These are phyloP conservation scores for Xylariaceae sp. DNA, from an alignment of 2,329 filamentous ascomycete genomes.

Conservation along the genomic window DNA sequence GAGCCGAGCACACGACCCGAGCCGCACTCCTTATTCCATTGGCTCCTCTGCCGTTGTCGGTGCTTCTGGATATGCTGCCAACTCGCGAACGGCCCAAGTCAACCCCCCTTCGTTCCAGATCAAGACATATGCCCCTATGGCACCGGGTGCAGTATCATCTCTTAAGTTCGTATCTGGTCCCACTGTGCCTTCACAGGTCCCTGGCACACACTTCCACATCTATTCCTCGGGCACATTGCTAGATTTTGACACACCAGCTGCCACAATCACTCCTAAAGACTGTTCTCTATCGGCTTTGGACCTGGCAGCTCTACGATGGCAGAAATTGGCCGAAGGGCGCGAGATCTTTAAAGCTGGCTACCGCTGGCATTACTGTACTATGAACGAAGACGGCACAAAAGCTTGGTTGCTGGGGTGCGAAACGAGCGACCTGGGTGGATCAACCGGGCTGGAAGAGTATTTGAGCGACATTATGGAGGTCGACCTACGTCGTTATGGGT, in stretches of 20 bases:
- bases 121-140: conserved; percentile 73
- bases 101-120: conserved; percentile 63
- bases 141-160: conserved; percentile 84
- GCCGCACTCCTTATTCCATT: conserved; percentile 50
- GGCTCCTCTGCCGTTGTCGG: conserved; percentile 50
- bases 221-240: conserved; percentile 90
- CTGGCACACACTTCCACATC: conserved; percentile 91
- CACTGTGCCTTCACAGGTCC: conserved; percentile 81
- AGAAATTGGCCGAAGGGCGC: conserved; percentile 87
- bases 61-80: conserved; percentile 62
- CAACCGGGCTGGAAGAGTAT: conserved; percentile 79
- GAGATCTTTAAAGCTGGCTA: conserved; percentile 92
- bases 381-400: conserved; percentile 92
- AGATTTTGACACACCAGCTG: conserved; percentile 89
- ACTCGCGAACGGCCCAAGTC: conserved; percentile 63
- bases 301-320: conserved; percentile 83
- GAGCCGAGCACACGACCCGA: conserved; percentile 44
- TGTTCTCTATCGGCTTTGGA: conserved; percentile 90
- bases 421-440: conserved; percentile 57
- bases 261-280: conserved; percentile 79
- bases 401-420: conserved; percentile 92
- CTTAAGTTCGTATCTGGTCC: conserved; percentile 85
- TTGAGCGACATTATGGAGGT: conserved; percentile 92
- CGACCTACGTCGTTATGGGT: conserved; percentile 85
- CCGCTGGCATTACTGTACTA: conserved; percentile 96